These are phyloP conservation scores for Sarocladium brachiariae DNA, from an alignment of 2,329 filamentous ascomycete species.

Conservation along the genomic window DNA sequence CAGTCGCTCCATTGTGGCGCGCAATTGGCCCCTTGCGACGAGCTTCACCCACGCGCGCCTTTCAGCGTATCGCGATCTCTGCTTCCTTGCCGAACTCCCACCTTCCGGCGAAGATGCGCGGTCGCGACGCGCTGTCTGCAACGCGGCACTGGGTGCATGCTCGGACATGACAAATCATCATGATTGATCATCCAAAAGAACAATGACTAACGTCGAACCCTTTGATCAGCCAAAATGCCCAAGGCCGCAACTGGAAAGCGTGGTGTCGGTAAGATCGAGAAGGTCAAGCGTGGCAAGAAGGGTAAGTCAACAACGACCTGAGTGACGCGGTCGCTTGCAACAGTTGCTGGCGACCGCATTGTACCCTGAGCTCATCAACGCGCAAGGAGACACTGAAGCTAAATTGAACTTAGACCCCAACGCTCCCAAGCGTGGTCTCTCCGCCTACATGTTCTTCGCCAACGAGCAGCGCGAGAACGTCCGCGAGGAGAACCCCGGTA, in stretches of 20 bases:
- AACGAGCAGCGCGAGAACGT: conserved; percentile 99
- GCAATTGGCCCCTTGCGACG: conserved; percentile 2
- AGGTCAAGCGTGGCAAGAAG: conserved; percentile 50
- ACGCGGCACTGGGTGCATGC: not conserved
- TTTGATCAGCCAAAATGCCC: conserved; percentile 42
- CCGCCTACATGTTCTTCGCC: conserved; percentile 99
- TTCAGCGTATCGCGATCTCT: not conserved
- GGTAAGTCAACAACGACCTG: conserved; percentile 39
- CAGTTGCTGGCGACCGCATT: not conserved
- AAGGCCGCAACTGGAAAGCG: conserved; percentile 48
- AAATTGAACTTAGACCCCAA: conserved; percentile 67
- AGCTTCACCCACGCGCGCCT: not conserved
- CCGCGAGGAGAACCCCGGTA: conserved; percentile 95
- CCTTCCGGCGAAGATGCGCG: not conserved
- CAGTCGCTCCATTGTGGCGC: not conserved
- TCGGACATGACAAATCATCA: too few species aligned
- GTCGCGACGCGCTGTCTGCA: not conserved
- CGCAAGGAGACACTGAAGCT: too few species aligned
- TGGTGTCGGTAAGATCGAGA: conserved; percentile 43
- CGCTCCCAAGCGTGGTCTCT: conserved; percentile 97
- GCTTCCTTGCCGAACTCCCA: not conserved
- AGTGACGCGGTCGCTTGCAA: not conserved
- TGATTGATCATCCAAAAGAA: not conserved
- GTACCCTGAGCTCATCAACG: not conserved
- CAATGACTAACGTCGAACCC: not conserved